Conservation (phyloP, 208 protist genomes). For the Vickermania spadyakhi region DNA sequence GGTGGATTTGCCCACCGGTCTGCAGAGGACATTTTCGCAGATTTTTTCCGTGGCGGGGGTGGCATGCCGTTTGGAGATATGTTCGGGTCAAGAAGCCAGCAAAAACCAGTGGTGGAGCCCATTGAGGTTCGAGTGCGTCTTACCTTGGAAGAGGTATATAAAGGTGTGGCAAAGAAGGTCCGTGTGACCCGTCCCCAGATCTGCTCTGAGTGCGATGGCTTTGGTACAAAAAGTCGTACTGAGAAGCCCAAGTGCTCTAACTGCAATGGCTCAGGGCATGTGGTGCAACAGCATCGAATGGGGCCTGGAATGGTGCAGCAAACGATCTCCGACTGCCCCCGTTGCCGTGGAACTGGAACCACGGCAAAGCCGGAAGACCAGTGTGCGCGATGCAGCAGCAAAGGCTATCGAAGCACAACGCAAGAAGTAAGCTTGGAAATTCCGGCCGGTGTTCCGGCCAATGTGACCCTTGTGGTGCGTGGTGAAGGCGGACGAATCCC, state of each 20-base stretch:
- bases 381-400: constrained; percentile 92
- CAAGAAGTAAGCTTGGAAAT: constrained; percentile 95
- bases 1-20: constrained; percentile 48
- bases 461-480: constrained; percentile 93
- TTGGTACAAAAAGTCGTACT: constrained; percentile 84
- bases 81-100: constrained; percentile 34
- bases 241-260: constrained; percentile 84
- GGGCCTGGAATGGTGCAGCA: constrained; percentile 96
- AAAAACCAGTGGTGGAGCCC: constrained; percentile 52
- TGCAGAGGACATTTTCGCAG: constrained; percentile 87
- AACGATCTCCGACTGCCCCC: constrained; percentile 84
- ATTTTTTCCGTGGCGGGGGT: constrained; percentile 82
- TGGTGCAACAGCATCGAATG: constrained; percentile 90
- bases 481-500: constrained; percentile 95
- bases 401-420: constrained; percentile 87
- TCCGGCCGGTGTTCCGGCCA: constrained; percentile 92
- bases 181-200: constrained; percentile 77
- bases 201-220: constrained; percentile 78
- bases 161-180: constrained; percentile 65
- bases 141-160: constrained; percentile 82
- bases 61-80: constrained; percentile 67
- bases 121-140: constrained; percentile 70
- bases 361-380: constrained; percentile 90
- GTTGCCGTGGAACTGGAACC: constrained; percentile 91
- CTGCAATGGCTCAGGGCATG: constrained; percentile 91